Base-by-base conservation (phyloP, 177 flowering plant species). In the Vitis hybrid region DNA sequence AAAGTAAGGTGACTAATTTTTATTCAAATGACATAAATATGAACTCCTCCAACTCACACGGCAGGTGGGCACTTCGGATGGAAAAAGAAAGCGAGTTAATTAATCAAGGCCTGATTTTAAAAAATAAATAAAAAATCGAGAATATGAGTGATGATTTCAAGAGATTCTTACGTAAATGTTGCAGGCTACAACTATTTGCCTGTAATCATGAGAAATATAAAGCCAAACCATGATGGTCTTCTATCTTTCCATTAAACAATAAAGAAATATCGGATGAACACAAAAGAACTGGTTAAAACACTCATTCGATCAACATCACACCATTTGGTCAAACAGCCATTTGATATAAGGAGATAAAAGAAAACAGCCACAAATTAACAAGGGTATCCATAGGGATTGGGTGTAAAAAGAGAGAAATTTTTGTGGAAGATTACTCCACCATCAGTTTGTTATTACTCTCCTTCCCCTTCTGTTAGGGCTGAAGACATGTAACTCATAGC, bases 401-500 rank as follows among this genome's bases (percentile, higher is more conserved):
- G 30, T 26, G 30, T 26, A 26, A 26, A 26, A 26, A 26, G 30
- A 26, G 30, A 26, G 30, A 26, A 26, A 26, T 26, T 26, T 26
- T 26, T 26, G 30, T 26, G 30, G 30, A 26, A 26, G 30, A 26
- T 26, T 26, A 39, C 45, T 39, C 45, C 8, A 4, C 8, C 45
- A 39, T 21, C 58, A 56, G 6, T 58, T 32, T n/a, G 10, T 66
- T 51, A 32, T 49, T 56, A 72, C 51, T 79, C 86, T 66, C 82
- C 83, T 15, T 76, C 83, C 1, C 81, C 87, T 73, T 82, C 86
- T 8, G 80, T 78, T 1, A 80, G 70, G 26, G 83, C 85, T 0
- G 86, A 81, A 1, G 88, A 85, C 70, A 87, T 78, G 70, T 82
- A 84, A 60, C 87, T 84, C 75, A 78, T 69, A 1, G 73, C 87